Evolutionary conservation across 306 rosid species (phyloP).

Genomic region (Rubus idaeus): DNA sequence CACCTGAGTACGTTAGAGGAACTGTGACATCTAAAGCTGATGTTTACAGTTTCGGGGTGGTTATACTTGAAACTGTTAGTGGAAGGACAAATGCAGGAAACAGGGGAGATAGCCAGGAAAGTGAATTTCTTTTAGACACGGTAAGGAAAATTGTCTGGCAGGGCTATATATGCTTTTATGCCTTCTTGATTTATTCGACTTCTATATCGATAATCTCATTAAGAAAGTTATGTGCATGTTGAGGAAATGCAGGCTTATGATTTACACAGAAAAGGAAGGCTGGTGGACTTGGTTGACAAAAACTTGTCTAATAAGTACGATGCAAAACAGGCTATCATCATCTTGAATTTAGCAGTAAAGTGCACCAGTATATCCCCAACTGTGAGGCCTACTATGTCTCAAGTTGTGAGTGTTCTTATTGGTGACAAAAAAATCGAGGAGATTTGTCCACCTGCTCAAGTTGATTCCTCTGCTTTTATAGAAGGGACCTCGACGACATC

Average conservation of each 20-base stretch:
- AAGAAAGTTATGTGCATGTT: too few species aligned
- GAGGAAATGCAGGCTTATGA: not conserved
- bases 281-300: constrained; percentile 4
- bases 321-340: not conserved
- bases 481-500: not conserved
- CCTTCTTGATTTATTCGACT: too few species aligned
- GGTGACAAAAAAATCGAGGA: not conserved
- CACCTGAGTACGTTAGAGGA: not conserved
- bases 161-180: too few species aligned
- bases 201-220: too few species aligned
- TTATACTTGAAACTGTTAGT: not conserved
- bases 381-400: constrained; percentile 12
- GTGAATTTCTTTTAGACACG: not conserved
- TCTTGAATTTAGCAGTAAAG: not conserved
- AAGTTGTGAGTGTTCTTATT: constrained; percentile 11
- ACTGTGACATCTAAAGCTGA: not conserved
- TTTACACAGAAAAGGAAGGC: not conserved
- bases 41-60: constrained; percentile 1
- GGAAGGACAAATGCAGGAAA: constrained; percentile 7
- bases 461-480: too few species aligned
- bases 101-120: not conserved
- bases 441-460: not conserved
- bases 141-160: not conserved
- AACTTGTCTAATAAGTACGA: not conserved
- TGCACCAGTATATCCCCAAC: constrained; percentile 15